Percentiles rank a stretch among this genome's conserved stretches.
Evolutionary conservation across 2,329 filamentous ascomycete species (phyloP).

Genomic region (Aspergillaceae sp.): DNA sequence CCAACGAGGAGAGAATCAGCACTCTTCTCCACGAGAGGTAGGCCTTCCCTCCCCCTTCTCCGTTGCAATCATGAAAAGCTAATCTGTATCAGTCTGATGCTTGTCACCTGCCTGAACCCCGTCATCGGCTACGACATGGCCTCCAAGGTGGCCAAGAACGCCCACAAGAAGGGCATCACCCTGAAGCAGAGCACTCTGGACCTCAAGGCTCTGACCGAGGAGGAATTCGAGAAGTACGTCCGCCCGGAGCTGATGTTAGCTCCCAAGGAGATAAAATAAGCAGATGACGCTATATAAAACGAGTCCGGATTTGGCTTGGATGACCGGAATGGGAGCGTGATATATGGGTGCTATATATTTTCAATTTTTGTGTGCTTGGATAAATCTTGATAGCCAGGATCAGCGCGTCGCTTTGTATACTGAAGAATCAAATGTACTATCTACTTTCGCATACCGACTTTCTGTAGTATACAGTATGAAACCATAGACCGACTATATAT

Average conservation of each 20-base stretch:
- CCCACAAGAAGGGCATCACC: constrained; percentile 94
- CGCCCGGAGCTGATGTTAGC: constrained; percentile 92
- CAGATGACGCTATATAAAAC: background rate
- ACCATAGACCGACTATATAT: too few relatives aligned
- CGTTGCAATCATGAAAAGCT: constrained; percentile 8
- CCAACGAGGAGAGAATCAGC: constrained; percentile 86
- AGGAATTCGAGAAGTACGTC: constrained; percentile 85
- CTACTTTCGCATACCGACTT: background rate
- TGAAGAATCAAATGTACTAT: constrained; percentile 8
- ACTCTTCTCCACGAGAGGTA: constrained; percentile 91
- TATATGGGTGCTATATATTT: background rate
- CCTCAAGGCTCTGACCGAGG: constrained; percentile 76
- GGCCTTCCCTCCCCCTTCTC: constrained; percentile 24
- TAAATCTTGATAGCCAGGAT: constrained; percentile 8
- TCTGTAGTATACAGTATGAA: too few relatives aligned
- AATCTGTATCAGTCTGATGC: constrained; percentile 64
- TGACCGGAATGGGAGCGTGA: background rate
- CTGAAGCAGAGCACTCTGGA: constrained; percentile 92
- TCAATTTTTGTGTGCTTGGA: background rate
- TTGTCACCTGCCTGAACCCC: constrained; percentile 94
- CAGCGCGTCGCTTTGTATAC: constrained; percentile 10
- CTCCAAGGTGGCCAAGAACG: constrained; percentile 94
- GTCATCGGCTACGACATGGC: constrained; percentile 98
- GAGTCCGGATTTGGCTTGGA: background rate
- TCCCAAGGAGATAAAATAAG: constrained; percentile 59